Conservation (phyloP, 176 grass and related monocot genomes). For the Eragrostis nindensis region DNA sequence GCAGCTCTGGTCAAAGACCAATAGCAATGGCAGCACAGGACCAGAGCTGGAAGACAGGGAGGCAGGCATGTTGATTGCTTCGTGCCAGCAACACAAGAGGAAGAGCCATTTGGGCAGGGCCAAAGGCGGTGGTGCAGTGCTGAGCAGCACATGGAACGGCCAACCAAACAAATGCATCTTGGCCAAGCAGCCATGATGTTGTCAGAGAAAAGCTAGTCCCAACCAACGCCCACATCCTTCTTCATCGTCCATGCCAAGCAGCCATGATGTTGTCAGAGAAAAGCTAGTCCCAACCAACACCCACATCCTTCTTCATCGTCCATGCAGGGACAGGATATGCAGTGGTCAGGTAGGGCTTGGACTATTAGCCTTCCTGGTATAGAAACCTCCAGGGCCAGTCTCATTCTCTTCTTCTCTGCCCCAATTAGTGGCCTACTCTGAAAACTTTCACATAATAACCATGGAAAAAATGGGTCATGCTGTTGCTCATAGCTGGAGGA, state of each 20-base stretch:
- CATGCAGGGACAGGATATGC: slow-evolving; percentile 24
- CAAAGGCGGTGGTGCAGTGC: slow-evolving; percentile 37
- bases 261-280: slow-evolving; percentile 54
- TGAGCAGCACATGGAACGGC: slow-evolving; percentile 50
- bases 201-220: slow-evolving; percentile 55
- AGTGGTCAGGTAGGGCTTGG: slow-evolving; percentile 40
- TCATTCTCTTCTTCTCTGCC: not conserved
- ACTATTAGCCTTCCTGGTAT: slow-evolving; percentile 29
- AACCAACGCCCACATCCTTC: slow-evolving; percentile 49
- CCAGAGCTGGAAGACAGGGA: slow-evolving; percentile 33
- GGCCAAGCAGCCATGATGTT: slow-evolving; percentile 48
- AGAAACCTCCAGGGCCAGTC: slow-evolving; percentile 39
- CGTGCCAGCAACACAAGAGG: slow-evolving; percentile 41
- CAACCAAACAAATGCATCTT: slow-evolving; percentile 40
- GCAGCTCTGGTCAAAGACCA: slow-evolving; percentile 46
- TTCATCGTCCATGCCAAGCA: too few relatives aligned
- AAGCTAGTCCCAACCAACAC: slow-evolving; percentile 58
- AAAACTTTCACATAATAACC: slow-evolving; percentile 24
- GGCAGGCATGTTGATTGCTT: slow-evolving; percentile 43
- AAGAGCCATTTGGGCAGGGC: slow-evolving; percentile 42
- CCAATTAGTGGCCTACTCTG: slow-evolving; percentile 29
- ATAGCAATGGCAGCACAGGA: slow-evolving; percentile 33
- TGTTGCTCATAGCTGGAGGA: not conserved
- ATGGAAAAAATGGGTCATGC: slow-evolving; percentile 21
- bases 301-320: slow-evolving; percentile 35